phyloP scores from a whole-genome alignment of 2,329 filamentous ascomycete species.

The Penicillium crustosum region DNA sequence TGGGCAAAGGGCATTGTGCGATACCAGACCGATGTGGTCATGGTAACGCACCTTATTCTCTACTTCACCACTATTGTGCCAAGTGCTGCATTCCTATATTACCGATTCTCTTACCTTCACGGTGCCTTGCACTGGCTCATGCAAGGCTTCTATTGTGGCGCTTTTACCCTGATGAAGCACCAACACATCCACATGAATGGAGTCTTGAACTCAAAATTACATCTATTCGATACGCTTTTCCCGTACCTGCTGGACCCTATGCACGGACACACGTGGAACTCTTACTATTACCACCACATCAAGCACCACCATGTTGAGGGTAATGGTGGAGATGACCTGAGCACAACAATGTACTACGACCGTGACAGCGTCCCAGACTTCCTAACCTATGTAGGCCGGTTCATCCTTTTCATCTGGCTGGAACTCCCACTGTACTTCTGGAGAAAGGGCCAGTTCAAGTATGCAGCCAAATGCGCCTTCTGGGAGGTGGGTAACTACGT shows the following conservation, averaged over 20 bases:
- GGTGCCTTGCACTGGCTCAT: constrained; percentile 65
- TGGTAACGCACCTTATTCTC: constrained; percentile 72
- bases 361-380: constrained; percentile 68
- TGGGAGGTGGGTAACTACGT: constrained; percentile 63
- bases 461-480: constrained; percentile 57
- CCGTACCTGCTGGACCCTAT: constrained; percentile 73
- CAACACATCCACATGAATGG: constrained; percentile 80
- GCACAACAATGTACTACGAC: constrained; percentile 73
- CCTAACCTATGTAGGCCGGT: constrained; percentile 69
- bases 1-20: constrained; percentile 60
- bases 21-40: constrained; percentile 70
- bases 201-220: constrained; percentile 58
- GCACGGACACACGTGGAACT: constrained; percentile 83
- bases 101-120: constrained; percentile 66
- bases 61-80: constrained; percentile 70
- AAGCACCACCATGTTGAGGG: constrained; percentile 83
- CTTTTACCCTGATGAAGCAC: constrained; percentile 79
- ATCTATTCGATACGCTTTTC: constrained; percentile 62
- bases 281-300: constrained; percentile 81
- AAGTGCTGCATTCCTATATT: constrained; percentile 65
- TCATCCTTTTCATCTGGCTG: constrained; percentile 71
- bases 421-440: constrained; percentile 74
- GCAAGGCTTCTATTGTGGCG: constrained; percentile 67
- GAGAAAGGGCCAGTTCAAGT: constrained; percentile 56
- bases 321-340: constrained; percentile 74